These are phyloP conservation scores for Cucurbita pepo DNA, from an alignment of 306 rosid genomes.

Conservation along the genomic window DNA sequence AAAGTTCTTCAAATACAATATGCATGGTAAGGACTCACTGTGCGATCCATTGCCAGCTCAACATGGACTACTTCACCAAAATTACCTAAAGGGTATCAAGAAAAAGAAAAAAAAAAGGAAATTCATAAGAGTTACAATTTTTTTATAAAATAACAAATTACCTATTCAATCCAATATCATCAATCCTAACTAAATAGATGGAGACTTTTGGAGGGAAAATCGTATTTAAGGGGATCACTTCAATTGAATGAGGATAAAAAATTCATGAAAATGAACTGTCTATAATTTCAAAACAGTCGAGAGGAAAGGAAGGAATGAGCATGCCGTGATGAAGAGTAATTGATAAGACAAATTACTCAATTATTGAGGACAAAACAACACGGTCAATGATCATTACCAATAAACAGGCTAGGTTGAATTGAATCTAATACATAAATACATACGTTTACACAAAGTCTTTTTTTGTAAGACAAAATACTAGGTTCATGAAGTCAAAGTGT, in stretches of 20 bases:
- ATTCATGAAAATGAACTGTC: neutral
- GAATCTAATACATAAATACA: neutral
- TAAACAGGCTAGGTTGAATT: neutral
- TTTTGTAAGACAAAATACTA: neutral
- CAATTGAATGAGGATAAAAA: neutral
- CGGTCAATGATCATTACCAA: neutral
- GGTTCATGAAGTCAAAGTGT: neutral
- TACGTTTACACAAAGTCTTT: neutral
- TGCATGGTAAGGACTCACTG: conserved; percentile 40
- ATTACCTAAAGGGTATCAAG: conserved; percentile 35
- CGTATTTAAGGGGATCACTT: neutral
- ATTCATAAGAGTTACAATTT: neutral
- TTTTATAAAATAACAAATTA: neutral
- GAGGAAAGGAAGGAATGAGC: neutral
- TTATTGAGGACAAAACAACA: neutral
- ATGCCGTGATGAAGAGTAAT: neutral
- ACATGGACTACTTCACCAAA: conserved; percentile 85
- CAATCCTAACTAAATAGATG: neutral
- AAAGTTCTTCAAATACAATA: neutral
- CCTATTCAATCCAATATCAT: neutral
- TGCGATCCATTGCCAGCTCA: conserved; percentile 85
- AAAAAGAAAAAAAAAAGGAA: neutral
- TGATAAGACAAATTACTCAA: neutral
- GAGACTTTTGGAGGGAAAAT: neutral
- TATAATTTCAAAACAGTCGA: neutral